These are phyloP conservation scores for Yarrowia keelungensis DNA, from an alignment of 805 yeast species.

Conservation along the genomic window DNA sequence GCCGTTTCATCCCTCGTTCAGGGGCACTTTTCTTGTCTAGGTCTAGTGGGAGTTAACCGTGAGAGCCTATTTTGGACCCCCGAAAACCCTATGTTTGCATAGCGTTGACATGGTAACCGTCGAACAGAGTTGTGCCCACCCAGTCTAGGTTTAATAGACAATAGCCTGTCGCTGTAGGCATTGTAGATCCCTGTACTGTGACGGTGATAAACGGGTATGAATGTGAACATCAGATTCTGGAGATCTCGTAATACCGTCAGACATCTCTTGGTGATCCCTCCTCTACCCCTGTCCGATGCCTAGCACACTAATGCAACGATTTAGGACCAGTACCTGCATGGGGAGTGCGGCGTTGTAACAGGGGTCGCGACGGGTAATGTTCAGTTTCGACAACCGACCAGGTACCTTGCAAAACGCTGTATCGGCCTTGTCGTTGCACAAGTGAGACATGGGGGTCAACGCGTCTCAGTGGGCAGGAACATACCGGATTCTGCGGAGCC, in stretches of 20 bases:
- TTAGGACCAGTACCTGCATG: conserved; percentile 26
- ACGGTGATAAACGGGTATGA: no score
- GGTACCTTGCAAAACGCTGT: conserved; percentile 11
- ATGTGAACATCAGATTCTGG: no score
- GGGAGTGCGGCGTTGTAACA: conserved; percentile 17
- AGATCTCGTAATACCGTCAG: no score
- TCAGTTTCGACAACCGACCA: background rate
- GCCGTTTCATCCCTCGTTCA: background rate
- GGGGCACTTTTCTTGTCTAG: background rate
- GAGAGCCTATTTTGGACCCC: background rate
- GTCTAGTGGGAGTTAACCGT: conserved; percentile 10
- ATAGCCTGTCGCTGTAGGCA: background rate
- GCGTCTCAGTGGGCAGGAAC: no score
- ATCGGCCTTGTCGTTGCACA: background rate
- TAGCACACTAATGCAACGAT: conserved; percentile 6
- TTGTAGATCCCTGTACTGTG: background rate
- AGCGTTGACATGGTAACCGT: conserved; percentile 21
- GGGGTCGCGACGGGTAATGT: conserved; percentile 17
- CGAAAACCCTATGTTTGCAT: background rate
- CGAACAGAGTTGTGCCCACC: background rate
- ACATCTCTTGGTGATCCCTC: no score
- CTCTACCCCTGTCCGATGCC: no score
- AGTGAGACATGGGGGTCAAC: conserved; percentile 11
- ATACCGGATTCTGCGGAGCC: no score
- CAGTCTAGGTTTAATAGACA: conserved; percentile 23